These are phyloP conservation scores for Coelastrella sp. DNA, from an alignment of 139 green algal genomes.

Conservation along the genomic window DNA sequence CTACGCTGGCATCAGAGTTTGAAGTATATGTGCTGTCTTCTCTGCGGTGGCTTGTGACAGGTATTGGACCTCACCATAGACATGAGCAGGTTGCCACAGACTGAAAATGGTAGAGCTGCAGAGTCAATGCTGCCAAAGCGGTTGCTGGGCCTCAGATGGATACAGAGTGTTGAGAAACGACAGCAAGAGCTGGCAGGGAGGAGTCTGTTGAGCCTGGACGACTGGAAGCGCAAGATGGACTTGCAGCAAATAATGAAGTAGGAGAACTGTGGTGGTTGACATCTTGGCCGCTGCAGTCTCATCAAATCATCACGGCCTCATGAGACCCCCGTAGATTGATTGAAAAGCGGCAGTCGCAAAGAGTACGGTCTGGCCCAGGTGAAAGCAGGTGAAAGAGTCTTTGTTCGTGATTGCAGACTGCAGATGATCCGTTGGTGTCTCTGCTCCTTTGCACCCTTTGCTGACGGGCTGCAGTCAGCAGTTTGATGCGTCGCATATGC, in stretches of 20 bases:
- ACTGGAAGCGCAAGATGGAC: constrained; percentile 25
- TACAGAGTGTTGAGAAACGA: constrained; percentile 6
- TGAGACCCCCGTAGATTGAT: no score
- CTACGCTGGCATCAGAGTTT: not conserved
- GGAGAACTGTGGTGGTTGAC: not conserved
- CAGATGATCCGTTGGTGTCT: no score
- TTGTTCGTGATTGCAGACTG: no score
- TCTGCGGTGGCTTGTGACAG: not conserved
- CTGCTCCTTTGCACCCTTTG: no score
- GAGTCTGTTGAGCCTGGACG: constrained; percentile 16
- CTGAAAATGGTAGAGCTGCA: not conserved
- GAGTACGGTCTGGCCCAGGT: no score
- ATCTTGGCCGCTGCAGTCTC: no score
- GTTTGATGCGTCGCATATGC: no score
- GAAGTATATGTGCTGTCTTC: not conserved
- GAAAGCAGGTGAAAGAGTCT: no score
- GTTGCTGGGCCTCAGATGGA: constrained; percentile 23
- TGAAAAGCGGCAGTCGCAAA: no score
- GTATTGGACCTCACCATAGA: constrained; percentile 37
- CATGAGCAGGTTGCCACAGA: not conserved
- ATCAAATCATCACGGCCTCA: no score
- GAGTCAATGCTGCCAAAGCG: constrained; percentile 6
- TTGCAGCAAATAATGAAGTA: constrained; percentile 36
- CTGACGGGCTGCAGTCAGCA: no score
- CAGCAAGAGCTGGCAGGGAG: constrained; percentile 22